Evolutionary conservation across 2,329 filamentous ascomycete species (phyloP).

Genomic region (Colletotrichum tabaci): DNA sequence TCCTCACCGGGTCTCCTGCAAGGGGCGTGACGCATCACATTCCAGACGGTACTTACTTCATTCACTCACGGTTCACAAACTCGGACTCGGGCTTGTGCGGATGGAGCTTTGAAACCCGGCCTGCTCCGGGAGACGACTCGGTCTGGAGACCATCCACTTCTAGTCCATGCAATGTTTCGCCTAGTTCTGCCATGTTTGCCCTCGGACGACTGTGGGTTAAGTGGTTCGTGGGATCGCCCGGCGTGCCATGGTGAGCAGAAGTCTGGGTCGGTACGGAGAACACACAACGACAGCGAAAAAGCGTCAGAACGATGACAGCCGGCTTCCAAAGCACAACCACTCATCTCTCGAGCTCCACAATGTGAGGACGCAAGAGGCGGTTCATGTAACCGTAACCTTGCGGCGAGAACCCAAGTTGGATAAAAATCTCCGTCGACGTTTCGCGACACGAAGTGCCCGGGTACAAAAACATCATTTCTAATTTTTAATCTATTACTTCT

Average conservation of each 20-base stretch:
- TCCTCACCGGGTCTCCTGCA: slow-evolving; percentile 38
- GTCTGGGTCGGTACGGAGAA: slow-evolving; percentile 22
- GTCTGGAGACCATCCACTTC: slow-evolving; percentile 21
- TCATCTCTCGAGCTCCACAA: slow-evolving; percentile 6
- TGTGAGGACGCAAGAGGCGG: slow-evolving; percentile 10
- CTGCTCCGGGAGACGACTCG: slow-evolving; percentile 18
- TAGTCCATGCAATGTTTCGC: background rate
- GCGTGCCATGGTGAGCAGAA: slow-evolving; percentile 19
- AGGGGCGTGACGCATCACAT: slow-evolving; percentile 19
- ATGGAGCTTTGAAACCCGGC: slow-evolving; percentile 22
- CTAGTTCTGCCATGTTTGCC: background rate
- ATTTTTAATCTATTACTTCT: slow-evolving; percentile 13
- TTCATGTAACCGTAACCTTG: slow-evolving; percentile 11
- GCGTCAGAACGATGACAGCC: slow-evolving; percentile 1
- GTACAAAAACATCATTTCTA: background rate
- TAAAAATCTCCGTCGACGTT: slow-evolving; percentile 10
- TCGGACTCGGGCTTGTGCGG: slow-evolving; percentile 2
- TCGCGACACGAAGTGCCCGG: slow-evolving; percentile 5
- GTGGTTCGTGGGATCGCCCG: background rate
- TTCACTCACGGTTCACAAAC: background rate
- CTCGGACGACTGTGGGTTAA: slow-evolving; percentile 1
- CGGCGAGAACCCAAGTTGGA: slow-evolving; percentile 5
- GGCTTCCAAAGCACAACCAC: slow-evolving; percentile 5
- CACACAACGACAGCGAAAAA: slow-evolving; percentile 4
- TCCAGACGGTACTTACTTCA: background rate